A percentile compares a stretch with the other conserved stretches of the same genome.
Conservation (phyloP, 2,329 filamentous ascomycete genomes). For the Dryadomyces sulphureus region DNA sequence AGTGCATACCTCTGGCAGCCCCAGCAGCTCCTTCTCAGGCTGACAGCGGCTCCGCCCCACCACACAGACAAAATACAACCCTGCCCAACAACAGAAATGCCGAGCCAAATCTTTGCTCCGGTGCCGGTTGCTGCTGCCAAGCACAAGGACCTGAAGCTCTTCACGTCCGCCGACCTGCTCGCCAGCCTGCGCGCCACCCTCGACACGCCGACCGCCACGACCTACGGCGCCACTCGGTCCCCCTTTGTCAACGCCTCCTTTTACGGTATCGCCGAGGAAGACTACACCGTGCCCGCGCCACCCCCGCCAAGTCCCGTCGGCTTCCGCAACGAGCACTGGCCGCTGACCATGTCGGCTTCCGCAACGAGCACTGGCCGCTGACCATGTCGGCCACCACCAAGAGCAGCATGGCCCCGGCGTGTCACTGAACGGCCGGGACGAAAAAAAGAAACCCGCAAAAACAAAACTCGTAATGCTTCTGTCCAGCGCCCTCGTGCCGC, state of each 20-base stretch:
- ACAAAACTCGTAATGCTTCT: too few relatives aligned
- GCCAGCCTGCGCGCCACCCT: constrained; percentile 38
- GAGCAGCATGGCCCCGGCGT: constrained; percentile 1
- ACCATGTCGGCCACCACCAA: constrained; percentile 16
- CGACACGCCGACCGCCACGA: constrained; percentile 8
- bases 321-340: constrained; percentile 43
- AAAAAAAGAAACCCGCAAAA: not conserved
- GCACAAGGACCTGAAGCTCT: constrained; percentile 28
- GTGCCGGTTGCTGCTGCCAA: constrained; percentile 29
- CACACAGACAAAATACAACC: not conserved
- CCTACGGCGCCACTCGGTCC: constrained; percentile 11
- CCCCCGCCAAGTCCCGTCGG: constrained; percentile 50
- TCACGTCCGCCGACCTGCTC: constrained; percentile 36
- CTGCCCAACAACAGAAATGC: constrained; percentile 24
- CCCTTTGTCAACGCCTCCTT: constrained; percentile 29
- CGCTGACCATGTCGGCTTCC: constrained; percentile 23
- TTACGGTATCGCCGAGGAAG: constrained; percentile 38
- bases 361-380: constrained; percentile 36
- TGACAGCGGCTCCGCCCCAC: not conserved
- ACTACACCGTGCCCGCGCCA: constrained; percentile 50
- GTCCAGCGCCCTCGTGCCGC: not conserved
- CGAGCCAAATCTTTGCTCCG: constrained; percentile 28
- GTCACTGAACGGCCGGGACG: not conserved
- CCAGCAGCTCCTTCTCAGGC: too few relatives aligned
- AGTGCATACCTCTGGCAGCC: too few relatives aligned